These are phyloP conservation scores for Aaosphaeria pasadenensis DNA, from an alignment of 2,329 filamentous ascomycete species.

Conservation along the genomic window DNA sequence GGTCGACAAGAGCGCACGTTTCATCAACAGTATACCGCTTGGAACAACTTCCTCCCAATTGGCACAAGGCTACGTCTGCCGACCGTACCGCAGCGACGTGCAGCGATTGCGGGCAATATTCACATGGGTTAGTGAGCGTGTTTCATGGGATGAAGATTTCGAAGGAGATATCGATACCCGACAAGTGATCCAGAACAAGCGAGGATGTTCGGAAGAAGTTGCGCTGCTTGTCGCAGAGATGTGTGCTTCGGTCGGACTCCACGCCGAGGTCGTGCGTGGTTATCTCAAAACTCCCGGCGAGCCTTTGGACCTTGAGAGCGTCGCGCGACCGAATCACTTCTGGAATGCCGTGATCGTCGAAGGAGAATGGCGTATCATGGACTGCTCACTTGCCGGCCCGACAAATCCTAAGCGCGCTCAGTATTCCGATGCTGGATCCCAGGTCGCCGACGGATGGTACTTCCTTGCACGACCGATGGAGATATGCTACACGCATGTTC, in stretches of 20 bases:
- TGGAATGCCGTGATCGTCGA: conserved; percentile 96
- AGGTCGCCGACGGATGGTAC: conserved; percentile 82
- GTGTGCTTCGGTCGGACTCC: conserved; percentile 85
- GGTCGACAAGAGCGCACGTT: conserved; percentile 94
- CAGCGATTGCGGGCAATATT: conserved; percentile 93
- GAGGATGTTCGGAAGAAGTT: conserved; percentile 86
- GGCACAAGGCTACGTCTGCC: conserved; percentile 87
- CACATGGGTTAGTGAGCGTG: conserved; percentile 93
- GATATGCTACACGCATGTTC: conserved; percentile 93
- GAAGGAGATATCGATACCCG: conserved; percentile 81
- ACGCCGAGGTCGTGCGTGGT: conserved; percentile 81
- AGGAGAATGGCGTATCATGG: conserved; percentile 93
- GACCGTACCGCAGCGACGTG: conserved; percentile 90
- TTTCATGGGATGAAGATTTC: conserved; percentile 93
- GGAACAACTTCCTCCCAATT: conserved; percentile 78
- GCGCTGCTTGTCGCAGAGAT: conserved; percentile 87
- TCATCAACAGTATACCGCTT: conserved; percentile 78
- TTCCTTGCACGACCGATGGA: conserved; percentile 88
- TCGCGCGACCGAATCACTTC: conserved; percentile 91
- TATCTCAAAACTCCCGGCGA: conserved; percentile 92
- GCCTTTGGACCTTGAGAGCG: conserved; percentile 65
- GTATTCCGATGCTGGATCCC: conserved; percentile 71
- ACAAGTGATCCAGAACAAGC: conserved; percentile 77
- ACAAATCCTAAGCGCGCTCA: conserved; percentile 77
- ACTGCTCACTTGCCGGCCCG: conserved; percentile 86